These are phyloP conservation scores for Alternaria triticina DNA, from an alignment of 2,329 filamentous ascomycete species.

Conservation along the genomic window DNA sequence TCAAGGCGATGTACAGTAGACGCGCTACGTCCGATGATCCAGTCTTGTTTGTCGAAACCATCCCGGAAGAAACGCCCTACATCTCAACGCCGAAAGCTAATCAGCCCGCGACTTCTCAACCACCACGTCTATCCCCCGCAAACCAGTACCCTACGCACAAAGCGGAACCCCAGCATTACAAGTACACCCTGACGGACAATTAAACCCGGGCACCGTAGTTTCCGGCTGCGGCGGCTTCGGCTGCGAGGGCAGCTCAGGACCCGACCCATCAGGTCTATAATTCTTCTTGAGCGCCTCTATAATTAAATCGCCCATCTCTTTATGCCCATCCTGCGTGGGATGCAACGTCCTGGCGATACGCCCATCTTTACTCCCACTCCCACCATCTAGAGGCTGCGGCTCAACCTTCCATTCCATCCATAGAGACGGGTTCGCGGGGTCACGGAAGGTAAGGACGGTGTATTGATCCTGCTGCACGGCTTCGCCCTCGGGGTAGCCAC, in stretches of 20 bases:
- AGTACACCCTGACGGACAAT: neutral
- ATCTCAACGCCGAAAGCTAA: neutral
- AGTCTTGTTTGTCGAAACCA: neutral
- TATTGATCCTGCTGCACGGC: neutral
- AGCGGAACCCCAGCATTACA: neutral
- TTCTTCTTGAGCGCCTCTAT: neutral
- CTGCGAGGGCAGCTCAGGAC: neutral
- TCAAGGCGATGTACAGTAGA: neutral
- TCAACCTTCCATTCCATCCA: neutral
- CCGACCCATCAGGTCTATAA: neutral
- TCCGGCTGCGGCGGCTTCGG: neutral
- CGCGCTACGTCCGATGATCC: neutral
- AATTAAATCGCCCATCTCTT: neutral
- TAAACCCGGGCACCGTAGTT: neutral
- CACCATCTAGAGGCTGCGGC: neutral
- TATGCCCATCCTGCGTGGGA: neutral
- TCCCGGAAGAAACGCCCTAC: neutral
- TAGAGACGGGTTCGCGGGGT: neutral
- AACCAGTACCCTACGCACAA: neutral
- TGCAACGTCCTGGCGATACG: neutral
- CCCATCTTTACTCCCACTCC: neutral
- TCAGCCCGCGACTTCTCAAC: neutral
- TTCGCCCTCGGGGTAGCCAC: neutral
- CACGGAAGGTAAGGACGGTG: neutral
- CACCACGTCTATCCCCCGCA: neutral